phyloP scores from a whole-genome alignment of 495 filamentous ascomycete genomes.

The Podospora sp. region DNA sequence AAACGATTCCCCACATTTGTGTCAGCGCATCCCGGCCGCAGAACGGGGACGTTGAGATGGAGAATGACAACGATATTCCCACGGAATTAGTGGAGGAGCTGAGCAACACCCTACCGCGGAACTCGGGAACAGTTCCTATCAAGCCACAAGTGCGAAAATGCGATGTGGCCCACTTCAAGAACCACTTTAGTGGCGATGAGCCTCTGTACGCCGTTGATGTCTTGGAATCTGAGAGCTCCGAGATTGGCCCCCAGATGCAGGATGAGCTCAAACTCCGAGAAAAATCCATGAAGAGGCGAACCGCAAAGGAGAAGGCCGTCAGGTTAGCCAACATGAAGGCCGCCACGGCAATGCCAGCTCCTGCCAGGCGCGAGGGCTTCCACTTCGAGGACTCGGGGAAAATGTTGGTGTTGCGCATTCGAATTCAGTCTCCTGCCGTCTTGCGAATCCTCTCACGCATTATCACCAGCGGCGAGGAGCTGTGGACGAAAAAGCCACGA shows the following conservation, averaged over 20 bases:
- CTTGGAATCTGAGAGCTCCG: not conserved
- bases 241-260: constrained; percentile 11
- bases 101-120: not conserved
- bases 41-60: not conserved
- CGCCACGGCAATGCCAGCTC: constrained; percentile 22
- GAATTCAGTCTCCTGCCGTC: constrained; percentile 3
- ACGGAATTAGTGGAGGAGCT: not conserved
- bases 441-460: not conserved
- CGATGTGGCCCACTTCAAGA: constrained; percentile 1
- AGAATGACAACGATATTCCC: not conserved
- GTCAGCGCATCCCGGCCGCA: not conserved
- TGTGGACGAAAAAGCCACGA: constrained; percentile 2
- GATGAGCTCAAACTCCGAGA: constrained; percentile 16
- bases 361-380: constrained; percentile 15
- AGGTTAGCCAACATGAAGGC: not conserved
- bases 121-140: not conserved
- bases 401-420: not conserved
- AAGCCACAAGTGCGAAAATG: not conserved
- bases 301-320: not conserved
- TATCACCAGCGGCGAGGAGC: not conserved
- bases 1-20: not conserved
- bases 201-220: constrained; percentile 6
- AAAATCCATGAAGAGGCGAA: not conserved
- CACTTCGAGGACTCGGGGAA: not conserved
- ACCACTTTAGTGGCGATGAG: constrained; percentile 4